A percentile compares a stretch with the other conserved stretches of the same genome.
Evolutionary conservation across 768 basidiomycete genomes (phyloP).

Genomic region (Lyophyllum atratum): DNA sequence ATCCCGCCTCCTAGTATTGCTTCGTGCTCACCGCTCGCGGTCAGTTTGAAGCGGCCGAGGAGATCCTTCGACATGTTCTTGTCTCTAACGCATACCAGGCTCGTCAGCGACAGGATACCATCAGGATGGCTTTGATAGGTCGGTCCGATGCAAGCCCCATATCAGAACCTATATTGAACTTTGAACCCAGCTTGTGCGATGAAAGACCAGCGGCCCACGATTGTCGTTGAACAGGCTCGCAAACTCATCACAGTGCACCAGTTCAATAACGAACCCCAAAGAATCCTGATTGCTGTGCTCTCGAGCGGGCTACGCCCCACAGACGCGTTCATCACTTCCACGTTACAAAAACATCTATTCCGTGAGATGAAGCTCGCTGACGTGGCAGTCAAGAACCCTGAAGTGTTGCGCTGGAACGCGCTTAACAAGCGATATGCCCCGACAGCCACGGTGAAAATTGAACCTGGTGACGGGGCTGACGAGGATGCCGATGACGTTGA

Average conservation of each 20-base stretch:
- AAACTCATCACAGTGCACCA: conserved; percentile 76
- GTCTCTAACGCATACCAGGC: conserved; percentile 74
- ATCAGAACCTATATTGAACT: neutral
- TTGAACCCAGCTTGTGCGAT: conserved; percentile 69
- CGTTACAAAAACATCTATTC: conserved; percentile 82
- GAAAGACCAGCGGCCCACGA: conserved; percentile 49
- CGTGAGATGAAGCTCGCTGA: conserved; percentile 78
- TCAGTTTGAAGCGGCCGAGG: conserved; percentile 68
- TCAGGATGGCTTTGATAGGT: conserved; percentile 82
- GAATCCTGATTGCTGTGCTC: conserved; percentile 73
- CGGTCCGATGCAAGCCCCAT: conserved; percentile 20
- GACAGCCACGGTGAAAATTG: conserved; percentile 38
- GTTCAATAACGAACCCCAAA: conserved; percentile 85
- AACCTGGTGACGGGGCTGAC: conserved; percentile 36
- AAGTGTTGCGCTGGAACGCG: conserved; percentile 62
- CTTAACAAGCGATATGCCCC: conserved; percentile 59
- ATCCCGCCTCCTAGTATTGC: conserved; percentile 68
- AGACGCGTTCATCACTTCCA: conserved; percentile 75
- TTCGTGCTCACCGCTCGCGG: conserved; percentile 67
- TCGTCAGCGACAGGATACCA: conserved; percentile 61
- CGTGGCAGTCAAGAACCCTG: conserved; percentile 62
- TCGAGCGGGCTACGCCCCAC: conserved; percentile 70
- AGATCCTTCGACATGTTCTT: conserved; percentile 74
- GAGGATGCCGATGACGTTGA: conserved; percentile 36
- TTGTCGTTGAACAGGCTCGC: conserved; percentile 74